A percentile compares a stretch with the other conserved stretches of the same genome.
phyloP scores from a whole-genome alignment of 2,329 filamentous ascomycete species.

The Periconia sp. region DNA sequence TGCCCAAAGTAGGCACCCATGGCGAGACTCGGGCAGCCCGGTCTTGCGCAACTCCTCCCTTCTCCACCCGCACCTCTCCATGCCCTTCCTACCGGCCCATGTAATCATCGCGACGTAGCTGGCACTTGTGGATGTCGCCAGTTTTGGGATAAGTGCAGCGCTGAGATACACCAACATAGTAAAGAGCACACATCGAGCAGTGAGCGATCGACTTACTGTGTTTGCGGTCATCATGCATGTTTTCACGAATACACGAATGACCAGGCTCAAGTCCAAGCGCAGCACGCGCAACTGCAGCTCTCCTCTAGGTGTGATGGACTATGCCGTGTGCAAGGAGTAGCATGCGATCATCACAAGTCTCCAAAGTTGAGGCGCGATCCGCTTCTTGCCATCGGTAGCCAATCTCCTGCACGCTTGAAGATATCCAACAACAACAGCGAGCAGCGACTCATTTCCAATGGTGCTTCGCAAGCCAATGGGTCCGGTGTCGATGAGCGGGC shows the following conservation, averaged over 20 bases:
- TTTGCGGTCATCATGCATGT: slow-evolving; percentile 61
- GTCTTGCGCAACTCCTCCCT: slow-evolving; percentile 17
- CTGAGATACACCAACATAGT: slow-evolving; percentile 34
- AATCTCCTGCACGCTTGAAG: slow-evolving; percentile 12
- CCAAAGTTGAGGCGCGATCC: slow-evolving; percentile 9
- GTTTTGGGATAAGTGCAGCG: slow-evolving; percentile 50
- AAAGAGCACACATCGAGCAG: slow-evolving; percentile 24
- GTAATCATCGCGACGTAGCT: slow-evolving; percentile 54
- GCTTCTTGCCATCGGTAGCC: slow-evolving; percentile 2
- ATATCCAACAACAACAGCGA: slow-evolving; percentile 8
- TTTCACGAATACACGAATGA: slow-evolving; percentile 45
- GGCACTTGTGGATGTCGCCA: slow-evolving; percentile 57
- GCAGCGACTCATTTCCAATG: slow-evolving; percentile 7
- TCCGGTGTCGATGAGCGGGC: slow-evolving; percentile 20
- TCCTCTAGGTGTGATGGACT: slow-evolving; percentile 16
- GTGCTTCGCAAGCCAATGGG: slow-evolving; percentile 20
- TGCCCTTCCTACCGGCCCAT: slow-evolving; percentile 53
- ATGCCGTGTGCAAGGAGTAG: slow-evolving; percentile 14
- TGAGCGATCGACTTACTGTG: slow-evolving; percentile 48
- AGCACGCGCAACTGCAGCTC: slow-evolving; percentile 3
- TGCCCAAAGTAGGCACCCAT: slow-evolving; percentile 37
- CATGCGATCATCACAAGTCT: slow-evolving; percentile 16
- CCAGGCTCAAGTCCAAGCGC: slow-evolving; percentile 7
- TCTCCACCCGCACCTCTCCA: slow-evolving; percentile 22
- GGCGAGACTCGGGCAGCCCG: slow-evolving; percentile 34